Evolutionary conservation across 352 stramenopile genomes (phyloP).

Genomic region (Phytophthora nicotianae): DNA sequence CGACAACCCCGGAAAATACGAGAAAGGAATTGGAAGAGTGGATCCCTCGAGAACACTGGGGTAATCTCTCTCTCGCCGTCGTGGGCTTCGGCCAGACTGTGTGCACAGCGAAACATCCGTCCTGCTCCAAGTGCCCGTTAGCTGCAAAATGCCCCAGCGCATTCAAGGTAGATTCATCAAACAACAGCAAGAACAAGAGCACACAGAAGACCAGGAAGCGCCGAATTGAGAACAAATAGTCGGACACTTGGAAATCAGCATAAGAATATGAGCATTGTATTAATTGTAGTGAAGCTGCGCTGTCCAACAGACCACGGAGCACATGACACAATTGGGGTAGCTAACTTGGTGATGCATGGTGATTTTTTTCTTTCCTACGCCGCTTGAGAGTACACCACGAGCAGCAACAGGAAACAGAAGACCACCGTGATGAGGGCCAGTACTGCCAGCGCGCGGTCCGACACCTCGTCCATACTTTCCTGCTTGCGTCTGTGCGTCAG

Average conservation of each 20-base stretch:
- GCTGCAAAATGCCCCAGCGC: slow-evolving; percentile 60
- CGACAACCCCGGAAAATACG: slow-evolving; percentile 46
- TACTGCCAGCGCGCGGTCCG: slow-evolving; percentile 42
- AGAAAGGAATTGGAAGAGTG: slow-evolving; percentile 61
- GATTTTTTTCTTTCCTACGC: slow-evolving; percentile 11
- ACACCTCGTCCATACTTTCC: slow-evolving; percentile 35
- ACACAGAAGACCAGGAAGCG: slow-evolving; percentile 12
- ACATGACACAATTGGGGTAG: neutral
- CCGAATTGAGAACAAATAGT: neutral
- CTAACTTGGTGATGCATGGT: slow-evolving; percentile 24
- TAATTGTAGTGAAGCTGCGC: slow-evolving; percentile 11
- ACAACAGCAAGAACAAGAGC: slow-evolving; percentile 2
- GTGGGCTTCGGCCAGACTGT: slow-evolving; percentile 80
- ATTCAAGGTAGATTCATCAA: slow-evolving; percentile 24
- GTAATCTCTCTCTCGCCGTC: slow-evolving; percentile 60
- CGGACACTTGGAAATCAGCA: neutral
- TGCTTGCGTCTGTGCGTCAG: slow-evolving; percentile 20
- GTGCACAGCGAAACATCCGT: slow-evolving; percentile 59
- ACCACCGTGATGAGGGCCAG: slow-evolving; percentile 40
- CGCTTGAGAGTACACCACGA: slow-evolving; percentile 39
- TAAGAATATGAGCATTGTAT: slow-evolving; percentile 19
- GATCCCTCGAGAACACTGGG: slow-evolving; percentile 66
- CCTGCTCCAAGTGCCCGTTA: slow-evolving; percentile 63
- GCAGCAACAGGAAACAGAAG: slow-evolving; percentile 39
- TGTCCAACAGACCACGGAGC: neutral